Evolutionary conservation across 176 grass and related monocot species (phyloP).

Genomic region (Tillandsia leiboldiana): DNA sequence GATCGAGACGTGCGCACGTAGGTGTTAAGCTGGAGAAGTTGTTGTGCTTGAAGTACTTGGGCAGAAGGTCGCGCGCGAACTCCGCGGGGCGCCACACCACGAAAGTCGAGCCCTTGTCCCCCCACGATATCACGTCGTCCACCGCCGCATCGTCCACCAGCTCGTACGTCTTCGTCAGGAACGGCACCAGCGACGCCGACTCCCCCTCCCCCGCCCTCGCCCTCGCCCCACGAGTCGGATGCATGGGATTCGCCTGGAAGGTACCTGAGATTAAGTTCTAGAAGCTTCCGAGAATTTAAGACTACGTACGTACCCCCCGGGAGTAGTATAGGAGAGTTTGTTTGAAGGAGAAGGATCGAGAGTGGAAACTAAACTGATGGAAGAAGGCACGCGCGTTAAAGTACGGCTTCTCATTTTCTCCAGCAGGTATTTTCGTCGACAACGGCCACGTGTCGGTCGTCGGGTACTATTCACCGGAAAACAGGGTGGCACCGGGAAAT

Average conservation of each 20-base stretch:
- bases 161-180: constrained; percentile 20
- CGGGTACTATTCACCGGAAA: too few species aligned
- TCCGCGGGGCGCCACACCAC: constrained; percentile 18
- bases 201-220: neutral
- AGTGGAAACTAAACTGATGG: too few species aligned
- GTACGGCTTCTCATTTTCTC: too few species aligned
- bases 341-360: too few species aligned
- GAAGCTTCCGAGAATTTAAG: too few species aligned
- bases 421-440: too few species aligned
- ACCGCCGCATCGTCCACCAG: constrained; percentile 13
- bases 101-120: constrained; percentile 9
- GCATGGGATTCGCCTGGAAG: neutral
- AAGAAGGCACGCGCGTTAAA: too few species aligned
- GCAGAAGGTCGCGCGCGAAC: constrained; percentile 15
- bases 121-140: constrained; percentile 21
- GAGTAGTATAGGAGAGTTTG: too few species aligned
- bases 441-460: too few species aligned
- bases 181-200: neutral
- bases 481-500: too few species aligned
- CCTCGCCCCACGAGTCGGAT: neutral
- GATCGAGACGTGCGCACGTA: neutral
- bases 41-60: constrained; percentile 25
- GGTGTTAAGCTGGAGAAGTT: constrained; percentile 27
- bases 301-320: too few species aligned
- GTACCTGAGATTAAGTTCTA: too few species aligned